These are phyloP conservation scores for Jimgerdemannia flammicorona DNA, from an alignment of 192 early-diverging fungal genomes.

Conservation along the genomic window DNA sequence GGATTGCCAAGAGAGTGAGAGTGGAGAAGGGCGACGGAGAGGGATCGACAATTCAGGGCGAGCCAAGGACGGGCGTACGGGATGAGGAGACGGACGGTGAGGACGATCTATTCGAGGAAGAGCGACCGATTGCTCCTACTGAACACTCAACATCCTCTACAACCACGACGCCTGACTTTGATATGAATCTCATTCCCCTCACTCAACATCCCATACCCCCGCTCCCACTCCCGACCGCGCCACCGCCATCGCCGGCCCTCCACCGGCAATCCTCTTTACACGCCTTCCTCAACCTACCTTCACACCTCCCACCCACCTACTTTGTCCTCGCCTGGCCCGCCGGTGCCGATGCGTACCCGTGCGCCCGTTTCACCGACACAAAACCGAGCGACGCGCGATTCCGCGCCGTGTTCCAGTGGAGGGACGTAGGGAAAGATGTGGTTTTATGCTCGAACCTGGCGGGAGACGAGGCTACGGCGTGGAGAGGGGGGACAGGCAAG, in stretches of 20 bases:
- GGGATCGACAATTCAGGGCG: not conserved
- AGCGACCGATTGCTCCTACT: not conserved
- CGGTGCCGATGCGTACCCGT: not conserved
- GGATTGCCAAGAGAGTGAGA: not conserved
- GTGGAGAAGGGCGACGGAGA: not conserved
- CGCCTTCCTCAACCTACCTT: not conserved
- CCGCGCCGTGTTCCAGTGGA: not conserved
- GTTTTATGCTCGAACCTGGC: not conserved
- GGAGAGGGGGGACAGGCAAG: not conserved
- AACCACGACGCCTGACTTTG: not conserved
- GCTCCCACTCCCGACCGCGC: not conserved
- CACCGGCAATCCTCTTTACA: not conserved
- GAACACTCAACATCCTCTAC: not conserved
- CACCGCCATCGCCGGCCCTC: not conserved
- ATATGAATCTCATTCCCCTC: not conserved
- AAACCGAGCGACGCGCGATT: not conserved
- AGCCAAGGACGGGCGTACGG: not conserved
- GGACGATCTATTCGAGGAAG: not conserved
- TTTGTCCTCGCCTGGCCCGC: slow-evolving; percentile 1
- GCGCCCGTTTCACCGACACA: not conserved
- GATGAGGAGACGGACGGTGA: not conserved
- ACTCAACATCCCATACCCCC: not conserved
- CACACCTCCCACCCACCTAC: not conserved
- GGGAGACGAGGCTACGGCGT: not conserved
- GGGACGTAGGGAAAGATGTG: not conserved